Evolutionary conservation across 2,329 filamentous ascomycete species (phyloP).

Genomic region (Curvularia eragrostidis): DNA sequence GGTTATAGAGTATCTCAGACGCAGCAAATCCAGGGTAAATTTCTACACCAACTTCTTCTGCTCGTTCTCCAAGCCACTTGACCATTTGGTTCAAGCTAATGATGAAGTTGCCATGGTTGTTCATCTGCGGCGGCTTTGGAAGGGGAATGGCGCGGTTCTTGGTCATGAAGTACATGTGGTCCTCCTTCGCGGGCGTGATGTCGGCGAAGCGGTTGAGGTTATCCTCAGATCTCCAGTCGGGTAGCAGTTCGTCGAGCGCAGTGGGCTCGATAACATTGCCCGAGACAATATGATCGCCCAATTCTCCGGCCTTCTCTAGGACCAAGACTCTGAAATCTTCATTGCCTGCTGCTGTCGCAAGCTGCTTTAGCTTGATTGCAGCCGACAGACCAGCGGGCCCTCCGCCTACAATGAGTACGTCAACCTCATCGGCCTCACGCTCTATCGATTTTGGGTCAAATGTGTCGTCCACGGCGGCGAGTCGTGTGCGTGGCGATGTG

Average conservation of each 20-base stretch:
- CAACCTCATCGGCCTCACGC: conserved; percentile 89
- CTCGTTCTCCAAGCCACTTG: conserved; percentile 93
- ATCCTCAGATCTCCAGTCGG: conserved; percentile 88
- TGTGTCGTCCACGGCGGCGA: conserved; percentile 49
- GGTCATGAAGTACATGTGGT: conserved; percentile 94
- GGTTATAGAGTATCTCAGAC: conserved; percentile 85
- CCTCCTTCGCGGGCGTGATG: conserved; percentile 80
- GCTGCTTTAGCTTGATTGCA: conserved; percentile 92
- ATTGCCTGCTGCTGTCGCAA: conserved; percentile 92
- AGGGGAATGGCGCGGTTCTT: conserved; percentile 78
- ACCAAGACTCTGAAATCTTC: conserved; percentile 94
- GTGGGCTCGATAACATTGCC: conserved; percentile 93
- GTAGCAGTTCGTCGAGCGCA: conserved; percentile 86
- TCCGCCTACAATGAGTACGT: conserved; percentile 95
- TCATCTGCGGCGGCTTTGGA: conserved; percentile 93
- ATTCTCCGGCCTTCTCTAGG: conserved; percentile 92
- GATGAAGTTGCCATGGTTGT: conserved; percentile 98
- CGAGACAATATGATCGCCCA: conserved; percentile 93
- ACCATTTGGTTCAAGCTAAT: conserved; percentile 93
- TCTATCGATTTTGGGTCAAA: conserved; percentile 66
- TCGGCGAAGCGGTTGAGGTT: conserved; percentile 88
- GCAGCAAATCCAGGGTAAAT: conserved; percentile 96
- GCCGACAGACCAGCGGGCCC: conserved; percentile 93
- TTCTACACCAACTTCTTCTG: conserved; percentile 96
- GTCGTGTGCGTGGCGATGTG: conserved; percentile 38